phyloP scores from a whole-genome alignment of 2,329 filamentous ascomycete genomes.

The Camillea tinctor region DNA sequence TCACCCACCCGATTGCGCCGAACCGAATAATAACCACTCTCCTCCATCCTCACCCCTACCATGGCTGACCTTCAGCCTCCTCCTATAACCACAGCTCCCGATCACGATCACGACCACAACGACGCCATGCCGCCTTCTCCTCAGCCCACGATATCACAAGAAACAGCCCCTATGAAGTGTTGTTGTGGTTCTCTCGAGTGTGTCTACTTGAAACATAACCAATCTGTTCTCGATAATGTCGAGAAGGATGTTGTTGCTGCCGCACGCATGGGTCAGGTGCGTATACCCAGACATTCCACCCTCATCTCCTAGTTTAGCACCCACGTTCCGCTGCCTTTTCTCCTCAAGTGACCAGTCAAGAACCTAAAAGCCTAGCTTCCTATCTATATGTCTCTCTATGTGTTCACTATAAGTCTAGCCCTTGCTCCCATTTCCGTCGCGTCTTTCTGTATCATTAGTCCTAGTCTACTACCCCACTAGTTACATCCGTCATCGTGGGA shows the following conservation, averaged over 20 bases:
- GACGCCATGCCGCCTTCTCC: constrained; percentile 2
- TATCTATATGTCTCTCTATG: background rate
- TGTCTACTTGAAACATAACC: constrained; percentile 78
- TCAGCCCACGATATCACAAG: constrained; percentile 15
- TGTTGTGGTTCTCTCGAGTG: constrained; percentile 85
- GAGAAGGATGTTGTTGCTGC: constrained; percentile 87
- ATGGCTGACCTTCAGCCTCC: constrained; percentile 20
- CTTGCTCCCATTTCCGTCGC: background rate
- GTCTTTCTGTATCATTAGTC: background rate
- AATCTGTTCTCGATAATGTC: constrained; percentile 71
- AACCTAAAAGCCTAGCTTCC: background rate
- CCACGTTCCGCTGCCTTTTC: background rate
- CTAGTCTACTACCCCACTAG: background rate
- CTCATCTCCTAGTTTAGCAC: constrained; percentile 6
- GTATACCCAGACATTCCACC: constrained; percentile 38
- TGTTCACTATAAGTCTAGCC: background rate
- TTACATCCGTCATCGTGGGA: background rate
- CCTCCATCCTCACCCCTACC: constrained; percentile 1
- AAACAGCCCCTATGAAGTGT: constrained; percentile 55
- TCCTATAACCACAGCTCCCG: constrained; percentile 7
- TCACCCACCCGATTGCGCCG: constrained; percentile 13
- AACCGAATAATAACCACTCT: constrained; percentile 14
- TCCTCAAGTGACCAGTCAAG: background rate
- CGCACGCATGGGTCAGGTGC: constrained; percentile 87
- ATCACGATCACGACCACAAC: constrained; percentile 5